These are phyloP conservation scores for Tolypocladium inflatum DNA, from an alignment of 2,329 filamentous ascomycete genomes.

Conservation along the genomic window DNA sequence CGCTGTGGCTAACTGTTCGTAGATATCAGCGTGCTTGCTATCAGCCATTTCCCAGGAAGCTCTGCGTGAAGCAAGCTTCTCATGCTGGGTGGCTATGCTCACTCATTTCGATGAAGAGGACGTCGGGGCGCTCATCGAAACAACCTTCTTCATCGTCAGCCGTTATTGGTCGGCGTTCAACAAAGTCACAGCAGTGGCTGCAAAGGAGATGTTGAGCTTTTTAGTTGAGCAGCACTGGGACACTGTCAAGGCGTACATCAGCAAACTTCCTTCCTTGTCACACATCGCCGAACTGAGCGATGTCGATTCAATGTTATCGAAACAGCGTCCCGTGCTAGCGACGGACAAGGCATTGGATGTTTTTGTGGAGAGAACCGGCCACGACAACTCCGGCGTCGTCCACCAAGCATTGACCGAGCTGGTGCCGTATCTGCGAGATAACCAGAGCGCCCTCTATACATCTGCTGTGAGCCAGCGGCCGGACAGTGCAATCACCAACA, in stretches of 20 bases:
- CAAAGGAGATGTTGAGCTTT: slow-evolving; percentile 52
- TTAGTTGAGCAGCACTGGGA: slow-evolving; percentile 54
- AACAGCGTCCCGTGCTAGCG: slow-evolving; percentile 43
- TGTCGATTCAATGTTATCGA: slow-evolving; percentile 55
- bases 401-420: slow-evolving; percentile 74
- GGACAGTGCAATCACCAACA: slow-evolving; percentile 58
- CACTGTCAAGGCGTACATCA: slow-evolving; percentile 56
- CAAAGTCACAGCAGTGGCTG: slow-evolving; percentile 46
- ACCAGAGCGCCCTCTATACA: slow-evolving; percentile 72
- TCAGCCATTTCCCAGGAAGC: slow-evolving; percentile 68
- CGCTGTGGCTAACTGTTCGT: neutral
- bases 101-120: slow-evolving; percentile 68
- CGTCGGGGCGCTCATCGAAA: slow-evolving; percentile 70
- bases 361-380: slow-evolving; percentile 64
- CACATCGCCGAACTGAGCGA: slow-evolving; percentile 60
- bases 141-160: slow-evolving; percentile 79
- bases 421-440: slow-evolving; percentile 56
- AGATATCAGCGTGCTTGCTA: slow-evolving; percentile 88
- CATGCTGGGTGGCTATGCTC: slow-evolving; percentile 76
- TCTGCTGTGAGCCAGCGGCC: slow-evolving; percentile 78
- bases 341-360: slow-evolving; percentile 55
- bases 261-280: slow-evolving; percentile 68
- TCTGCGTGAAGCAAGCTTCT: slow-evolving; percentile 71
- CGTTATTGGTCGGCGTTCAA: slow-evolving; percentile 69
- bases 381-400: slow-evolving; percentile 82